Evolutionary conservation across 352 stramenopile species (phyloP).

Genomic region (Elongisporangium undulatum): DNA sequence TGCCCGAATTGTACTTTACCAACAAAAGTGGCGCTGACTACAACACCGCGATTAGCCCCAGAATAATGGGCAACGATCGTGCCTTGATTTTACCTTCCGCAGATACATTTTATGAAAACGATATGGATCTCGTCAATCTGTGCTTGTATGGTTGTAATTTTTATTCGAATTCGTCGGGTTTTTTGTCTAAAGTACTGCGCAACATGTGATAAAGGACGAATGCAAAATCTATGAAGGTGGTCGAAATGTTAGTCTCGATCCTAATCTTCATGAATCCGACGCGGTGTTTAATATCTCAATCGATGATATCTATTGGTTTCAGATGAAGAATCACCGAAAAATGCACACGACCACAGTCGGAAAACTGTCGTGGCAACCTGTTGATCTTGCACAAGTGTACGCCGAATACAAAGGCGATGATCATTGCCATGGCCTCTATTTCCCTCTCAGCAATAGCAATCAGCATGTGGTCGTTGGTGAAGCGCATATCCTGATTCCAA

Average conservation of each 20-base stretch:
- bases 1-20: background rate
- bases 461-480: background rate
- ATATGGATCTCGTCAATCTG: background rate
- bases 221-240: no score
- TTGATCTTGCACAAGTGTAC: background rate
- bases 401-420: background rate
- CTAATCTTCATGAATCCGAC: no score
- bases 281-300: background rate
- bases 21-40: background rate
- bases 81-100: no score
- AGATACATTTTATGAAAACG: background rate
- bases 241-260: background rate
- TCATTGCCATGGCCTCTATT: background rate
- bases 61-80: background rate
- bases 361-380: background rate
- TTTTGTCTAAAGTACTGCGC: no score
- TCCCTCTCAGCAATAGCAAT: background rate
- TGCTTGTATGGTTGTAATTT: background rate
- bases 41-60: background rate
- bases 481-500: background rate
- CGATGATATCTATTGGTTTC: background rate
- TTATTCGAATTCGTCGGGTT: no score
- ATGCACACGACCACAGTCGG: background rate
- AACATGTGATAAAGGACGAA: no score
- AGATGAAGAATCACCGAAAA: background rate